These are phyloP conservation scores for Ricinus communis DNA, from an alignment of 345 rosid genomes.

Conservation along the genomic window DNA sequence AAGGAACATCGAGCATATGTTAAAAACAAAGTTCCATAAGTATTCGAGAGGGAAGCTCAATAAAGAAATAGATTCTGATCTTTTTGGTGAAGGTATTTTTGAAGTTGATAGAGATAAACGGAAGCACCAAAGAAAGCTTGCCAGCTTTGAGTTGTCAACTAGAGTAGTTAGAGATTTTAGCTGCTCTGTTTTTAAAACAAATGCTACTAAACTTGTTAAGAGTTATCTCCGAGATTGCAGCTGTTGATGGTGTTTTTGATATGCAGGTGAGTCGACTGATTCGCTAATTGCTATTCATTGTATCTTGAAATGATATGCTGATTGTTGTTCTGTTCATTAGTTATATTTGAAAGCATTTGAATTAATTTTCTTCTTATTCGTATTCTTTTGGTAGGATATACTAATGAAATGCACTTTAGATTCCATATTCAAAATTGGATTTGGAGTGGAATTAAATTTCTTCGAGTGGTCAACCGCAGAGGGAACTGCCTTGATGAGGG, in stretches of 20 bases:
- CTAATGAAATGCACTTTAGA: slow-evolving; percentile 68
- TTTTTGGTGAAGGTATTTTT: slow-evolving; percentile 82
- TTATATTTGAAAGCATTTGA: too few relatives aligned
- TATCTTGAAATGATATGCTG: too few relatives aligned
- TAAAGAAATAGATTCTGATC: slow-evolving; percentile 38
- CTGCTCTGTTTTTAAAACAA: slow-evolving; percentile 57
- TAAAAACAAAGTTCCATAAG: slow-evolving; percentile 50
- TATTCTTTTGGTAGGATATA: slow-evolving; percentile 40
- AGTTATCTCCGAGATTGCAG: slow-evolving; percentile 30
- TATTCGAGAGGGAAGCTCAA: slow-evolving; percentile 47
- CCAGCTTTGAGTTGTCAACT: slow-evolving; percentile 71
- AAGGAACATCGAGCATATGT: slow-evolving; percentile 61
- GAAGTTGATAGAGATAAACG: slow-evolving; percentile 74
- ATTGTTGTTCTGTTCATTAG: too few relatives aligned
- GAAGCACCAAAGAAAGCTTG: slow-evolving; percentile 79
- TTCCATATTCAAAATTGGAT: slow-evolving; percentile 77
- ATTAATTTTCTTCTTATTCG: background rate
- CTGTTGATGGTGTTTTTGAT: slow-evolving; percentile 44
- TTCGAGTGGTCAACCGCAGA: slow-evolving; percentile 52
- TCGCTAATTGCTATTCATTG: too few relatives aligned
- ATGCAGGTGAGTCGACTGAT: slow-evolving; percentile 69
- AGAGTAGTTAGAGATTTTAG: slow-evolving; percentile 70
- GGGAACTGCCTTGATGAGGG: slow-evolving; percentile 52
- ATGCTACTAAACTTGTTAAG: slow-evolving; percentile 49
- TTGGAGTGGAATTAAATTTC: slow-evolving; percentile 67